A percentile compares a stretch with the other conserved stretches of the same genome.
Conservation (phyloP, 305 asterid species). For the Solanum hybrid region DNA sequence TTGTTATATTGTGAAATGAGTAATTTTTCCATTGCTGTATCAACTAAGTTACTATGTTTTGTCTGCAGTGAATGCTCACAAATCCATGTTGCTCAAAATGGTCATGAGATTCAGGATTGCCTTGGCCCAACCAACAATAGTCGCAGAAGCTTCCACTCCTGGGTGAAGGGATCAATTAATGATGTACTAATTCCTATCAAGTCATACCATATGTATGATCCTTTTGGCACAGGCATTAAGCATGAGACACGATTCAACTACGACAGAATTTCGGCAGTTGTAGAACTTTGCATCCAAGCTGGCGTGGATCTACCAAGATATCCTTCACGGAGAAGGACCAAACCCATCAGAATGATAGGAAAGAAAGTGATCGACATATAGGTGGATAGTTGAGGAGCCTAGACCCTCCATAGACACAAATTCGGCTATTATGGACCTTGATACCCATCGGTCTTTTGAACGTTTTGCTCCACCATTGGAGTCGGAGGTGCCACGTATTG, state of each 20-base stretch:
- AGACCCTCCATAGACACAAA: no score
- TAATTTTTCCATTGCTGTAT: background rate
- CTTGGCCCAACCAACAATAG: slow-evolving; percentile 46
- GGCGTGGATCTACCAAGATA: slow-evolving; percentile 77
- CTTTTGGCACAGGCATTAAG: slow-evolving; percentile 69
- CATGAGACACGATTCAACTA: slow-evolving; percentile 73
- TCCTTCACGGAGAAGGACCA: slow-evolving; percentile 73
- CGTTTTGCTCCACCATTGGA: no score
- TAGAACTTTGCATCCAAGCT: slow-evolving; percentile 94
- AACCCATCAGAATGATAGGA: slow-evolving; percentile 77
- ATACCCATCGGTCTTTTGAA: no score
- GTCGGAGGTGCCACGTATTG: no score
- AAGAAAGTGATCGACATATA: slow-evolving; percentile 33
- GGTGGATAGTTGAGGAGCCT: no score
- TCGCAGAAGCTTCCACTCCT: slow-evolving; percentile 62
- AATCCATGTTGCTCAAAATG: slow-evolving; percentile 58
- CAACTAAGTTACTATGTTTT: background rate
- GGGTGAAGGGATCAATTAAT: slow-evolving; percentile 79
- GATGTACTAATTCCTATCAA: slow-evolving; percentile 75
- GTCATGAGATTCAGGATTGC: slow-evolving; percentile 70
- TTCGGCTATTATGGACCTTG: no score
- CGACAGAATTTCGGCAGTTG: slow-evolving; percentile 79
- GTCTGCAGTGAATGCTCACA: slow-evolving; percentile 76
- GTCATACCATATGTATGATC: slow-evolving; percentile 84
- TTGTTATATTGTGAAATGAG: background rate